These are phyloP conservation scores for Xylariaceae sp. DNA, from an alignment of 2,329 filamentous ascomycete species.

Conservation along the genomic window DNA sequence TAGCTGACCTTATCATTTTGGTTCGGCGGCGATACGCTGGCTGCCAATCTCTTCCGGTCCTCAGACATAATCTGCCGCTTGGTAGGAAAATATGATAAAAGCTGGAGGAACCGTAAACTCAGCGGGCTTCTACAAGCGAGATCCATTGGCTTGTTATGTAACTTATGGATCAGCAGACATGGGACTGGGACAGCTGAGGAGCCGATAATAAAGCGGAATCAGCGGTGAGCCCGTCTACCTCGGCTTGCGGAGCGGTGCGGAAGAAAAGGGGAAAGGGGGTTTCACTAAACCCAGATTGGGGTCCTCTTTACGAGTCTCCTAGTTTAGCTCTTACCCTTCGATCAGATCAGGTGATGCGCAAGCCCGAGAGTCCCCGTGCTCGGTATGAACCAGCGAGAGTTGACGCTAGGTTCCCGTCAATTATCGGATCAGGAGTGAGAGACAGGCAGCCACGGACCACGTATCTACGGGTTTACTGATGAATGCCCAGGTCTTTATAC, in stretches of 20 bases:
- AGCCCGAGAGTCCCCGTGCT: too few species aligned
- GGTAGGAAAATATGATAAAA: background rate
- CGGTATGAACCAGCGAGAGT: background rate
- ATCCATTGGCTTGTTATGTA: background rate
- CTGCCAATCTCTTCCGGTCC: background rate
- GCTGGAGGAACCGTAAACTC: background rate
- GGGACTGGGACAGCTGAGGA: background rate
- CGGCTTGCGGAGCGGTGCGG: background rate
- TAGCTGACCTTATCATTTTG: background rate
- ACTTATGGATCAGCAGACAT: background rate
- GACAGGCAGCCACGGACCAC: background rate
- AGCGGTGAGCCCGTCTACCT: background rate
- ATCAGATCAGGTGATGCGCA: too few species aligned
- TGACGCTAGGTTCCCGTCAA: background rate
- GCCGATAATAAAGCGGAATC: background rate
- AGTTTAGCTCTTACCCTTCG: too few species aligned
- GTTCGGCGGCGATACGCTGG: background rate
- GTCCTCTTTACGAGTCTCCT: too few species aligned
- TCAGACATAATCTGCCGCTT: background rate
- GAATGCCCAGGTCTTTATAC: background rate
- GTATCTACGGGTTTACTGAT: background rate
- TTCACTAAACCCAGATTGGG: too few species aligned
- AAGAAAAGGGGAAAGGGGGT: too few species aligned
- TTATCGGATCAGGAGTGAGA: background rate
- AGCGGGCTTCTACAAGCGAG: background rate